phyloP scores from a whole-genome alignment of 1,284 basidiomycete species.

The Taiwanofungus camphoratus region DNA sequence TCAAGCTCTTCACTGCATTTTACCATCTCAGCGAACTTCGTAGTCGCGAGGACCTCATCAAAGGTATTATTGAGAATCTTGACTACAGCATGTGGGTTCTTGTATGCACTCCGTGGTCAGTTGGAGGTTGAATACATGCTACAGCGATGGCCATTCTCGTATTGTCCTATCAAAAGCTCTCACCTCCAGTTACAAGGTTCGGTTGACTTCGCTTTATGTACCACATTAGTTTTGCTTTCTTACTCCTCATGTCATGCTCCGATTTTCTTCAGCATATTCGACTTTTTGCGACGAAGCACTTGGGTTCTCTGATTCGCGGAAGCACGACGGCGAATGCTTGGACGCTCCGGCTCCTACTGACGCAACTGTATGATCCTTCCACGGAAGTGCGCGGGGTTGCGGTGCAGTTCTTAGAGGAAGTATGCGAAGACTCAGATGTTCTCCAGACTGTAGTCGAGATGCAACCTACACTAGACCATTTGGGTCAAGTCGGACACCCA shows the following conservation, averaged over 20 bases:
- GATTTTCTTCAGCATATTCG: constrained; percentile 64
- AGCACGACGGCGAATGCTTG: constrained; percentile 68
- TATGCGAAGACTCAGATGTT: constrained; percentile 78
- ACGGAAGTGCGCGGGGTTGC: constrained; percentile 88
- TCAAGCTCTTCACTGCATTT: constrained; percentile 91
- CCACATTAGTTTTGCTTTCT: not conserved
- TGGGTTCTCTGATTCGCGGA: constrained; percentile 74
- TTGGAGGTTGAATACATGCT: constrained; percentile 6
- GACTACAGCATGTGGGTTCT: constrained; percentile 79
- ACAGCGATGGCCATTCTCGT: constrained; percentile 86
- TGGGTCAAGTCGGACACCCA: constrained; percentile 89
- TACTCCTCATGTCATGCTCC: constrained; percentile 4
- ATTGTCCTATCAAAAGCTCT: constrained; percentile 91
- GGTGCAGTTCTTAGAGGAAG: constrained; percentile 84
- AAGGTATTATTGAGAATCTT: constrained; percentile 86
- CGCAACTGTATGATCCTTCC: constrained; percentile 92
- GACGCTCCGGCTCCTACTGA: constrained; percentile 85
- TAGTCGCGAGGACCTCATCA: constrained; percentile 88
- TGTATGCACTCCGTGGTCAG: constrained; percentile 3
- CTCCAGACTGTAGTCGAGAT: constrained; percentile 91
- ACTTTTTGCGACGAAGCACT: constrained; percentile 81
- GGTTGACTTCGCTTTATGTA: constrained; percentile 7
- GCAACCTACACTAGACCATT: constrained; percentile 91
- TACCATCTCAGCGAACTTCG: constrained; percentile 90
- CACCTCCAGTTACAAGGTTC: constrained; percentile 84